A percentile compares a stretch with the other conserved stretches of the same genome.
These are phyloP conservation scores for Microbotryomycetes sp. DNA, from an alignment of 1,284 basidiomycete genomes.

Conservation along the genomic window DNA sequence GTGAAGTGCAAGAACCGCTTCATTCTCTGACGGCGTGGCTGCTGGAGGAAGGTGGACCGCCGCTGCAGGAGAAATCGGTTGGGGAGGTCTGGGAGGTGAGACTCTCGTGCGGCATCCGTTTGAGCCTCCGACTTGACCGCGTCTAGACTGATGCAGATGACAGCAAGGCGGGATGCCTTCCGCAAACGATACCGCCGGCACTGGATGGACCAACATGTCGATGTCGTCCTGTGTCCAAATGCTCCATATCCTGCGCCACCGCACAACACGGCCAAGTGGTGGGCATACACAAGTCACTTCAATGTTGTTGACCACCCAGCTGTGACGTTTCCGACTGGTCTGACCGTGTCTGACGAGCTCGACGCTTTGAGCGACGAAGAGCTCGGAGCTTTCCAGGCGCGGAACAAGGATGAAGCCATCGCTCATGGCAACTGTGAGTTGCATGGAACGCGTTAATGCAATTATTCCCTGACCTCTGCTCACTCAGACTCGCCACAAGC, in stretches of 20 bases:
- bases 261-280: constrained; percentile 40
- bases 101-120: not conserved
- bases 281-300: constrained; percentile 57
- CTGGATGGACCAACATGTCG: constrained; percentile 35
- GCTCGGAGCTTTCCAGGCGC: constrained; percentile 5
- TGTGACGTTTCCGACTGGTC: constrained; percentile 59
- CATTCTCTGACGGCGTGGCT: constrained; percentile 41
- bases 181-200: constrained; percentile 34
- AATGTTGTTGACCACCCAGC: constrained; percentile 64
- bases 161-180: constrained; percentile 35
- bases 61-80: constrained; percentile 27
- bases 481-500: constrained; percentile 25
- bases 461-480: no score
- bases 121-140: not conserved
- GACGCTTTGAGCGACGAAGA: constrained; percentile 40
- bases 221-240: constrained; percentile 41
- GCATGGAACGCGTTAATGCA: not conserved
- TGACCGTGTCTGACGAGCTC: constrained; percentile 50
- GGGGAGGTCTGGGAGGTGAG: constrained; percentile 38
- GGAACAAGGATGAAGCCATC: constrained; percentile 35
- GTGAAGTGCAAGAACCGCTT: constrained; percentile 37
- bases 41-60: constrained; percentile 12
- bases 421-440: constrained; percentile 34
- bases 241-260: constrained; percentile 40
- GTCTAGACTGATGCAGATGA: no score